Percentiles rank a stretch among this genome's conserved stretches.
These are phyloP conservation scores for Agrostemma githago DNA, from an alignment of 148 eudicot species.

Conservation along the genomic window DNA sequence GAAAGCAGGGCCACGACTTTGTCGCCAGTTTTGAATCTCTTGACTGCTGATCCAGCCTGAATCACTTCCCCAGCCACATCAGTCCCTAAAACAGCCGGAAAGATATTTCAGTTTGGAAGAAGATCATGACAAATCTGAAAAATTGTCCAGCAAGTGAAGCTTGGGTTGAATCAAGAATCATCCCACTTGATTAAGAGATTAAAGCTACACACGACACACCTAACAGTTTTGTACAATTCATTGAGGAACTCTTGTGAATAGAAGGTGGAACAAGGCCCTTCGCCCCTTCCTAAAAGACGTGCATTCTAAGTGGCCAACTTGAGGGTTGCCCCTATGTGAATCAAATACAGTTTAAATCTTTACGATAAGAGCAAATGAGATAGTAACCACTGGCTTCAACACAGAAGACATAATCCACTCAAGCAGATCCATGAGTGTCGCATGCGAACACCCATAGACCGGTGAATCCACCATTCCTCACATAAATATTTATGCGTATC, in stretches of 20 bases:
- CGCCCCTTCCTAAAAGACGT: too few species aligned
- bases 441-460: neutral
- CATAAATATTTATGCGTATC: neutral
- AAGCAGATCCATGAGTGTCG: neutral
- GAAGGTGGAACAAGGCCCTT: too few species aligned
- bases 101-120: constrained; percentile 14
- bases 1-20: constrained; percentile 55
- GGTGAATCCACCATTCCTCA: neutral
- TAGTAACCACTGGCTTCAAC: neutral
- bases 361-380: neutral
- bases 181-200: neutral
- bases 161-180: neutral
- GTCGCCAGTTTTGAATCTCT: constrained; percentile 59
- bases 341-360: neutral
- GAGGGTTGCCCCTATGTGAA: too few species aligned
- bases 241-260: neutral
- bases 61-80: constrained; percentile 87
- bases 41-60: constrained; percentile 56
- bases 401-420: neutral
- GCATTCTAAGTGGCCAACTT: too few species aligned
- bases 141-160: neutral
- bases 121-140: neutral
- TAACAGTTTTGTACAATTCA: neutral
- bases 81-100: constrained; percentile 37
- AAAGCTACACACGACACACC: neutral